A percentile compares a stretch with the other conserved stretches of the same genome.
These are phyloP conservation scores for Parachlorella kessleri DNA, from an alignment of 139 green algal genomes.

Conservation along the genomic window DNA sequence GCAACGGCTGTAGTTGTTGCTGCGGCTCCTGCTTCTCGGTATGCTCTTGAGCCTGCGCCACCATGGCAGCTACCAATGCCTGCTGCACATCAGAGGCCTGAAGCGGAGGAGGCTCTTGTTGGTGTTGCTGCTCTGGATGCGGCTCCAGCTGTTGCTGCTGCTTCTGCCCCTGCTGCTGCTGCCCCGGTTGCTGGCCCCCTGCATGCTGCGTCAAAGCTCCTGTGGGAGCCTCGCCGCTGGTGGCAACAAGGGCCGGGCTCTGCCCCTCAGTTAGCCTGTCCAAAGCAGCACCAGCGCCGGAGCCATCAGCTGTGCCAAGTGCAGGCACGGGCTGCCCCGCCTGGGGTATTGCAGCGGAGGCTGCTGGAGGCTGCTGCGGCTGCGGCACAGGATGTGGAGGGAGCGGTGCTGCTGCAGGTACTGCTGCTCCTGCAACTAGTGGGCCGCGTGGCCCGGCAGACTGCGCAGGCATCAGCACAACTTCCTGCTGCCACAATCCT, in stretches of 20 bases:
- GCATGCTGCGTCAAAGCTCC: not conserved
- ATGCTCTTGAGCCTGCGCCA: not conserved
- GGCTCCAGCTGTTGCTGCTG: not conserved
- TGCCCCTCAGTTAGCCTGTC: no score
- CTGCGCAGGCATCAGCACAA: not conserved
- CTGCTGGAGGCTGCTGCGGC: not conserved
- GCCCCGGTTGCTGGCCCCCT: not conserved
- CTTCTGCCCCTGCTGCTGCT: not conserved
- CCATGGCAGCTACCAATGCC: not conserved
- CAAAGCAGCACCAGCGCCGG: no score
- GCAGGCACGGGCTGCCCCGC: not conserved
- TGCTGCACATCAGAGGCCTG: no score
- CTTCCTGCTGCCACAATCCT: not conserved
- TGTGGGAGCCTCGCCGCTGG: not conserved
- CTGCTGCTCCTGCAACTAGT: not conserved
- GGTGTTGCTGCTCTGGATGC: not conserved
- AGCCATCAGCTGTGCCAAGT: not conserved
- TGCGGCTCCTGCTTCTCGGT: not conserved
- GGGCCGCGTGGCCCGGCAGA: not conserved
- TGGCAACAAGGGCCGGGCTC: not conserved
- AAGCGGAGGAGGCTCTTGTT: not conserved
- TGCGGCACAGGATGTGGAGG: not conserved
- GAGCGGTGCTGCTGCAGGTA: not conserved
- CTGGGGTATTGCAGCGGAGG: conserved; percentile 1
- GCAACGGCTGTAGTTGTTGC: not conserved